These are phyloP conservation scores for Aspergillus aculeatus DNA, from an alignment of 2,329 filamentous ascomycete genomes.

Conservation along the genomic window DNA sequence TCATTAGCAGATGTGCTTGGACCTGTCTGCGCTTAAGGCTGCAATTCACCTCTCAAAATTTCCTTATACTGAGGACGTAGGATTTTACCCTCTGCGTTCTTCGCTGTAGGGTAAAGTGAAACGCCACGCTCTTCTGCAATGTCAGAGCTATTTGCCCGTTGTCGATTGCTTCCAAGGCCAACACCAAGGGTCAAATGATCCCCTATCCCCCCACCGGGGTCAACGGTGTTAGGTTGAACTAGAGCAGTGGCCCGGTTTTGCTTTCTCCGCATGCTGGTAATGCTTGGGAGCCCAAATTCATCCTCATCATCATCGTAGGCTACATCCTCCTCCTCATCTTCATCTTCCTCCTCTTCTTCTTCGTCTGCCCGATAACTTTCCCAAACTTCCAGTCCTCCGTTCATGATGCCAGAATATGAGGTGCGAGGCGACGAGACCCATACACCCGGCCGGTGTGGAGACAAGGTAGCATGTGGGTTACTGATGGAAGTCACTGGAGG, in stretches of 20 bases:
- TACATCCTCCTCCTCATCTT: slow-evolving; percentile 66
- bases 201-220: slow-evolving; percentile 38
- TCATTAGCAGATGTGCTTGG: not conserved
- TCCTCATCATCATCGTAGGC: slow-evolving; percentile 87
- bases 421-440: slow-evolving; percentile 59
- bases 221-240: slow-evolving; percentile 41
- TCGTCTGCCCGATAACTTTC: slow-evolving; percentile 47
- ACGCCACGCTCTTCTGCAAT: slow-evolving; percentile 87
- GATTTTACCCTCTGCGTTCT: slow-evolving; percentile 92
- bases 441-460: slow-evolving; percentile 47
- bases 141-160: slow-evolving; percentile 82
- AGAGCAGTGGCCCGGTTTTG: slow-evolving; percentile 46
- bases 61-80: slow-evolving; percentile 97
- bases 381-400: slow-evolving; percentile 81
- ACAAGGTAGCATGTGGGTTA: slow-evolving; percentile 53
- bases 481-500: slow-evolving; percentile 59
- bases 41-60: slow-evolving; percentile 66
- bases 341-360: slow-evolving; percentile 60
- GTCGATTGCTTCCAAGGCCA: slow-evolving; percentile 49
- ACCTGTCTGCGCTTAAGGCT: not conserved
- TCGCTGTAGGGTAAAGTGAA: slow-evolving; percentile 80
- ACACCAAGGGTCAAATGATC: slow-evolving; percentile 29
- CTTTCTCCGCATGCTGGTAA: slow-evolving; percentile 85
- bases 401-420: slow-evolving; percentile 77
- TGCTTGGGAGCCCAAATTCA: slow-evolving; percentile 90